Evolutionary conservation across 352 stramenopile species (phyloP).

Genomic region (Phytophthora lateralis): DNA sequence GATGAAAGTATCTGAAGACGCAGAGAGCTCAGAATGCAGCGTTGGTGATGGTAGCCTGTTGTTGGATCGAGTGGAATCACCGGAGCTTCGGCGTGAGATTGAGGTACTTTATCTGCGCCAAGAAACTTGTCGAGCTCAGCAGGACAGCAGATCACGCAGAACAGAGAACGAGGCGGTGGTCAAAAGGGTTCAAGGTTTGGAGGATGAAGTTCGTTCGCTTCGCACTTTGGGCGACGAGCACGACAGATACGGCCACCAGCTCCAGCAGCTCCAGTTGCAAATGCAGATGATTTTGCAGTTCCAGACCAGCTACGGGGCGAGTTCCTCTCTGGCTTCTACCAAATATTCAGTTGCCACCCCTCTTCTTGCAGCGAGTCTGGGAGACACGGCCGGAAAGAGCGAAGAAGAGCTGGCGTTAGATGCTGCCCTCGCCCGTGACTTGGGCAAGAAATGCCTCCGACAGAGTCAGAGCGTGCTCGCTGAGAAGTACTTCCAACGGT

Average conservation of each 20-base stretch:
- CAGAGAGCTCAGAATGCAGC: background rate
- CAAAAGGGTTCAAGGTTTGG: conserved; percentile 7
- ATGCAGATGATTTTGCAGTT: conserved; percentile 50
- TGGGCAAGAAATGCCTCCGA: conserved; percentile 64
- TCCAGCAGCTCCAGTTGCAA: conserved; percentile 68
- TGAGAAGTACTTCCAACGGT: conserved; percentile 66
- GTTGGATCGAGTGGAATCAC: conserved; percentile 56
- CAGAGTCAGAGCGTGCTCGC: conserved; percentile 49
- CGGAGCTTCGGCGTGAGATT: conserved; percentile 53
- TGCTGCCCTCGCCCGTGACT: conserved; percentile 60
- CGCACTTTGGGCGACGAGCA: conserved; percentile 4
- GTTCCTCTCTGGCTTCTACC: background rate
- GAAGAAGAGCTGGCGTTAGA: conserved; percentile 60
- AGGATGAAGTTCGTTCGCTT: conserved; percentile 15
- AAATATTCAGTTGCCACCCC: conserved; percentile 3
- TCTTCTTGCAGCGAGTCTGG: conserved; percentile 7
- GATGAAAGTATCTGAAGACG: conserved; percentile 26
- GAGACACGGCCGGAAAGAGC: conserved; percentile 1
- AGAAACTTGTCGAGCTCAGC: conserved; percentile 23
- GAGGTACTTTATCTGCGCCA: conserved; percentile 62
- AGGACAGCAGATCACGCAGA: conserved; percentile 18
- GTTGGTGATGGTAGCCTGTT: conserved; percentile 20
- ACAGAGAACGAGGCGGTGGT: conserved; percentile 3
- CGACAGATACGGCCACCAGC: conserved; percentile 24
- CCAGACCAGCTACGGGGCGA: conserved; percentile 12